Conservation (phyloP, 352 stramenopile genomes). For the Phytophthora syringae region DNA sequence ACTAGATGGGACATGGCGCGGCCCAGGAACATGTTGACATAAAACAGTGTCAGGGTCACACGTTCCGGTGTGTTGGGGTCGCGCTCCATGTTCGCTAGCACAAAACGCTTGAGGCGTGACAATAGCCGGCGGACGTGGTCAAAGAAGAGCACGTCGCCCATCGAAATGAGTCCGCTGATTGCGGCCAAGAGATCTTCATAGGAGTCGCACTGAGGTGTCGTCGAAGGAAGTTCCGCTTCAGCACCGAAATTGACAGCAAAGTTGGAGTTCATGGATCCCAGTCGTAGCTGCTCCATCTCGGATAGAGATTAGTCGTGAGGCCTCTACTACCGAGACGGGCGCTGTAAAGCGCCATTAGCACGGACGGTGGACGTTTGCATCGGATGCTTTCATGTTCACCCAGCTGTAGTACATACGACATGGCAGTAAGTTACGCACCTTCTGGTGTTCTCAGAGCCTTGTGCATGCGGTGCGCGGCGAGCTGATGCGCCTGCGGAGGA, state of each 20-base stretch:
- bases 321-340: background rate
- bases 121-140: background rate
- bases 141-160: background rate
- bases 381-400: constrained; percentile 2
- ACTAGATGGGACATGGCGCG: background rate
- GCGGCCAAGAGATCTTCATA: background rate
- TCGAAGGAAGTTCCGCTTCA: background rate
- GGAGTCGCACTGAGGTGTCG: background rate
- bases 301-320: background rate
- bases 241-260: background rate
- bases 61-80: background rate
- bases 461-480: background rate
- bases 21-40: background rate
- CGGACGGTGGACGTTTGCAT: background rate
- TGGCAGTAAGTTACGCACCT: background rate
- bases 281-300: background rate
- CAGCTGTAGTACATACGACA: background rate
- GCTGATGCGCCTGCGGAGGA: background rate
- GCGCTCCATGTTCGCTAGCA: background rate
- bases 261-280: constrained; percentile 2
- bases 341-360: constrained; percentile 4
- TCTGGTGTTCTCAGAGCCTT: background rate
- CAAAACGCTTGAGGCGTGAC: background rate
- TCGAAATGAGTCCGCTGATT: background rate
- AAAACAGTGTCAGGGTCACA: background rate